Percentiles rank a stretch among this genome's conserved stretches.
These are phyloP conservation scores for Clavispora phyllophila DNA, from an alignment of 805 yeast genomes.

Conservation along the genomic window DNA sequence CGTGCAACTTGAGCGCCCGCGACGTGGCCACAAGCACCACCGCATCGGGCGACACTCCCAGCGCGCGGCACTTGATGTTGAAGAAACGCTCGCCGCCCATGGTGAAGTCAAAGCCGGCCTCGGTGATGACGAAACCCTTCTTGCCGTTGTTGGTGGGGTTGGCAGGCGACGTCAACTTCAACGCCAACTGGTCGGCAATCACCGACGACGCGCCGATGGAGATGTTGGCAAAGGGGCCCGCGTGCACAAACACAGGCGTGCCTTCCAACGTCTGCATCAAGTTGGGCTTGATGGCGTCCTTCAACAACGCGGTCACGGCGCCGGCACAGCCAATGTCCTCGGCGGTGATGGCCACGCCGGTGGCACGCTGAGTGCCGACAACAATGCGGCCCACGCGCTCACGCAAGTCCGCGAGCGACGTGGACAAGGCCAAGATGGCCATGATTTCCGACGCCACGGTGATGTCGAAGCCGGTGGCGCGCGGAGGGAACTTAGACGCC, in stretches of 20 bases:
- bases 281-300: slow-evolving; percentile 95
- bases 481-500: slow-evolving; percentile 64
- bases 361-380: slow-evolving; percentile 65
- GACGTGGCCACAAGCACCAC: slow-evolving; percentile 95
- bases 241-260: slow-evolving; percentile 95
- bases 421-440: slow-evolving; percentile 89
- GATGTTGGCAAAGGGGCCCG: slow-evolving; percentile 97
- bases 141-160: slow-evolving; percentile 40
- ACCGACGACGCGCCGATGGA: slow-evolving; percentile 96
- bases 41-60: slow-evolving; percentile 82
- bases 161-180: slow-evolving; percentile 66
- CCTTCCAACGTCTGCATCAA: slow-evolving; percentile 97
- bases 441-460: slow-evolving; percentile 94
- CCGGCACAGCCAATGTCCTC: slow-evolving; percentile 96
- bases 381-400: slow-evolving; percentile 85
- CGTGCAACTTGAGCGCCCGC: slow-evolving; percentile 93
- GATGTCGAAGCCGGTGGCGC: slow-evolving; percentile 90
- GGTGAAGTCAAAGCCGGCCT: slow-evolving; percentile 97
- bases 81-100: slow-evolving; percentile 99
- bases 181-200: slow-evolving; percentile 86
- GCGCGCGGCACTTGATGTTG: slow-evolving; percentile 90
- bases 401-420: slow-evolving; percentile 76
- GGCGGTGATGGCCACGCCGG: slow-evolving; percentile 82
- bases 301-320: slow-evolving; percentile 88
- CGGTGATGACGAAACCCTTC: slow-evolving; percentile 88